Percentiles rank a stretch among this genome's conserved stretches.
These are phyloP conservation scores for Phytophthora syringae DNA, from an alignment of 352 stramenopile genomes.

Conservation along the genomic window DNA sequence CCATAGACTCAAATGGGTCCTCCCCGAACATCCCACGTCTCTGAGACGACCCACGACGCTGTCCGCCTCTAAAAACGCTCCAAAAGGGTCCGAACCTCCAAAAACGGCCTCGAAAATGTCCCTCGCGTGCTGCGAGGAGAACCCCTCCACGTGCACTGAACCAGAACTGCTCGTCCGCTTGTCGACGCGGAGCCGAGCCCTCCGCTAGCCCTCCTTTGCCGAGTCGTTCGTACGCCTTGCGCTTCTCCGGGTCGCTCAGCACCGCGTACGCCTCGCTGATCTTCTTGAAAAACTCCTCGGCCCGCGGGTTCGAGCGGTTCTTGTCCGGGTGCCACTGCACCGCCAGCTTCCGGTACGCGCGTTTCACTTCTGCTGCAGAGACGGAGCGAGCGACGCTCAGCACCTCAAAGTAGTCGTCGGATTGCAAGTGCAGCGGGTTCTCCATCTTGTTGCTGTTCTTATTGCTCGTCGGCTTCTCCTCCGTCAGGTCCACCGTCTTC, in stretches of 20 bases:
- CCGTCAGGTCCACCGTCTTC: constrained; percentile 29
- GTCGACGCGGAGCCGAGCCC: neutral
- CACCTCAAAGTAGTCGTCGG: constrained; percentile 79
- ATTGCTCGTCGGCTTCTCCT: constrained; percentile 4
- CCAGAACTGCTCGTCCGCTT: constrained; percentile 31
- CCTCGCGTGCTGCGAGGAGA: constrained; percentile 61
- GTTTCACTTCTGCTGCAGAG: constrained; percentile 62
- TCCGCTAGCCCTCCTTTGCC: constrained; percentile 43
- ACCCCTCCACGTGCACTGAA: constrained; percentile 28
- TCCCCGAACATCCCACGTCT: constrained; percentile 23
- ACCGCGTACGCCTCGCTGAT: constrained; percentile 92
- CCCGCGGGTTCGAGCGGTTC: constrained; percentile 80
- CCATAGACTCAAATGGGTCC: constrained; percentile 46
- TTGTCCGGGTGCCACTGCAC: constrained; percentile 96
- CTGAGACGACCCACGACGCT: constrained; percentile 23
- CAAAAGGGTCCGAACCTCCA: constrained; percentile 60
- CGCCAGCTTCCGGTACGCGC: constrained; percentile 70
- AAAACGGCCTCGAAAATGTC: constrained; percentile 85
- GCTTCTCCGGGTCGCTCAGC: constrained; percentile 77
- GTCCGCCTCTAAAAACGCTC: constrained; percentile 53
- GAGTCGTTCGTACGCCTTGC: constrained; percentile 57
- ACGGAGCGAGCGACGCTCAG: constrained; percentile 50
- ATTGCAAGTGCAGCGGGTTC: constrained; percentile 56
- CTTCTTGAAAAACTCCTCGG: constrained; percentile 91
- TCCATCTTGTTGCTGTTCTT: constrained; percentile 15